Percentiles rank a stretch among this genome's conserved stretches.
Conservation (phyloP, 2,329 filamentous ascomycete genomes). For the Penicillium brevicompactum region DNA sequence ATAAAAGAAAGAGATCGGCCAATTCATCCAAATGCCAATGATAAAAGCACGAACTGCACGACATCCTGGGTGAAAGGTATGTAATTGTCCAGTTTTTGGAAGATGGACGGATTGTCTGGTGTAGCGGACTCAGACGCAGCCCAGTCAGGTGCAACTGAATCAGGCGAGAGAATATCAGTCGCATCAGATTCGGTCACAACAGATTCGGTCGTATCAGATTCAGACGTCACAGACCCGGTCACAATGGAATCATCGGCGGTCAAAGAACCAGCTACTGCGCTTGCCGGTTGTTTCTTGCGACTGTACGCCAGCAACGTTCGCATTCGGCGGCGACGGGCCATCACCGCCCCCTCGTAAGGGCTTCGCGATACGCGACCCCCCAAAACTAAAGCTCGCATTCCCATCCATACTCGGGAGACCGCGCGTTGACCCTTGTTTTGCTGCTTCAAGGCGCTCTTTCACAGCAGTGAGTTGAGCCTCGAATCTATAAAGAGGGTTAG, state of each 20-base stretch:
- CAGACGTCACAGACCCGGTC: not conserved
- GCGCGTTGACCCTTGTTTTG: constrained; percentile 87
- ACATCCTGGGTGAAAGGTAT: constrained; percentile 18
- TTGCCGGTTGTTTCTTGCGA: constrained; percentile 69
- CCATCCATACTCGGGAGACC: constrained; percentile 69
- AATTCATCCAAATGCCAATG: constrained; percentile 19
- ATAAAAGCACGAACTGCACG: constrained; percentile 22
- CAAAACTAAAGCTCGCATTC: constrained; percentile 72
- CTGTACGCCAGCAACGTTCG: constrained; percentile 53
- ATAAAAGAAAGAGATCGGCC: constrained; percentile 12
- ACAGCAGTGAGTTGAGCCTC: constrained; percentile 95
- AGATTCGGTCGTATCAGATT: too few species aligned
- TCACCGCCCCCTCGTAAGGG: constrained; percentile 58
- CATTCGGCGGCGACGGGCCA: constrained; percentile 37
- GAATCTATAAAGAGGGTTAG: constrained; percentile 64
- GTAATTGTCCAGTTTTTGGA: constrained; percentile 13
- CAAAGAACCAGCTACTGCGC: constrained; percentile 59
- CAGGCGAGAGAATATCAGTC: too few species aligned
- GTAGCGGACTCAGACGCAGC: not conserved
- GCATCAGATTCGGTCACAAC: too few species aligned
- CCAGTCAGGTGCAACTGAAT: too few species aligned
- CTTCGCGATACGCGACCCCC: constrained; percentile 64
- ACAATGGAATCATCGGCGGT: constrained; percentile 41
- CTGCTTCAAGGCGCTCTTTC: constrained; percentile 95
- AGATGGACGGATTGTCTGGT: not conserved